Evolutionary conservation across 192 early-diverging fungal genomes (phyloP).

Genomic region (Tieghemiomyces parasiticus): DNA sequence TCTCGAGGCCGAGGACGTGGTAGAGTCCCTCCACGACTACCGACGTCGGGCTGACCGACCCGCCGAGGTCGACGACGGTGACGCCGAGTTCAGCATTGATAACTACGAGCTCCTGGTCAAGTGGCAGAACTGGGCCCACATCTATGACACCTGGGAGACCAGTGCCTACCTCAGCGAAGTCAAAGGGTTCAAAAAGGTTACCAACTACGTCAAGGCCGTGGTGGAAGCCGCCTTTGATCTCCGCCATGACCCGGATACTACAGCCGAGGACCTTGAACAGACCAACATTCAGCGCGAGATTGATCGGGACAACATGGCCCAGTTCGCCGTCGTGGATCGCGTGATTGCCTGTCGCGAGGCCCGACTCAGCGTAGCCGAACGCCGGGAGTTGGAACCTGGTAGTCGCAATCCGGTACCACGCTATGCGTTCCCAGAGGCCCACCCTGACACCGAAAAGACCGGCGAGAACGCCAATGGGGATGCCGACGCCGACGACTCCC

Average conservation of each 20-base stretch:
- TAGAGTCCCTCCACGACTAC: slow-evolving; percentile 32
- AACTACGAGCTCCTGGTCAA: slow-evolving; percentile 82
- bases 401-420: neutral
- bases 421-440: neutral
- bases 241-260: slow-evolving; percentile 46
- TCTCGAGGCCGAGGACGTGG: slow-evolving; percentile 18
- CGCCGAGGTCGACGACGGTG: slow-evolving; percentile 11
- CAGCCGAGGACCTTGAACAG: slow-evolving; percentile 82
- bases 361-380: slow-evolving; percentile 15
- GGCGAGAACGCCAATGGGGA: neutral
- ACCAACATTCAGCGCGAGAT: slow-evolving; percentile 72
- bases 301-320: slow-evolving; percentile 60
- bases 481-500: neutral
- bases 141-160: slow-evolving; percentile 84
- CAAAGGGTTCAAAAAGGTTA: slow-evolving; percentile 79
- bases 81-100: slow-evolving; percentile 6
- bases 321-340: slow-evolving; percentile 79
- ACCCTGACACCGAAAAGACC: no score
- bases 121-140: slow-evolving; percentile 83
- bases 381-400: slow-evolving; percentile 2
- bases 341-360: slow-evolving; percentile 55
- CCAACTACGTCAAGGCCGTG: slow-evolving; percentile 62
- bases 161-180: slow-evolving; percentile 42
- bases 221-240: slow-evolving; percentile 41
- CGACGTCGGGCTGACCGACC: slow-evolving; percentile 16